phyloP scores from a whole-genome alignment of 768 basidiomycete species.

The Rhodotorula taiwanensis region DNA sequence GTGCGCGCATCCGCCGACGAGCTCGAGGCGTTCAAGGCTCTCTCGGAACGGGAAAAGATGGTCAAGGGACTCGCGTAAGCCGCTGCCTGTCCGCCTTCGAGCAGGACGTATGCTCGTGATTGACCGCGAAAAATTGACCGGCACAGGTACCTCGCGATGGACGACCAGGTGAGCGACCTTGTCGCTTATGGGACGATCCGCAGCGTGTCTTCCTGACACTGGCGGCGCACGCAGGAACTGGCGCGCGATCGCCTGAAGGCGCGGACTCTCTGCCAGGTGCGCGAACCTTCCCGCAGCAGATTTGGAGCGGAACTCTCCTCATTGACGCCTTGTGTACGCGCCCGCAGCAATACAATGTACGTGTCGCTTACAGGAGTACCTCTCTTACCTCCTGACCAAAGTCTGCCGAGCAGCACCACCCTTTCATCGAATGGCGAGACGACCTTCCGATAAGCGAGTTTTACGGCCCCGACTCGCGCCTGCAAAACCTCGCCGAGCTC shows the following conservation, averaged over 20 bases:
- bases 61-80: neutral
- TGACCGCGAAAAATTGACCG: too few relatives aligned
- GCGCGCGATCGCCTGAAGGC: neutral
- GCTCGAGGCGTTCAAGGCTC: neutral
- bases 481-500: conserved; percentile 32
- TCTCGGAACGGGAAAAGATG: conserved; percentile 2
- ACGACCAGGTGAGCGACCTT: neutral
- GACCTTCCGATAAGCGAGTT: neutral
- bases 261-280: neutral
- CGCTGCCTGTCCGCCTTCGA: too few relatives aligned
- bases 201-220: neutral
- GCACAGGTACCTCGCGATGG: conserved; percentile 1
- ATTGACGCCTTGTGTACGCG: too few relatives aligned
- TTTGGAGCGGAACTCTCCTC: neutral
- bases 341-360: conserved; percentile 9
- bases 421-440: neutral
- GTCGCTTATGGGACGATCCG: neutral
- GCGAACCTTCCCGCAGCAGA: neutral
- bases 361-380: too few relatives aligned
- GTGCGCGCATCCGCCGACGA: neutral
- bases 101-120: too few relatives aligned
- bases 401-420: neutral
- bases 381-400: neutral
- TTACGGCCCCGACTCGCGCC: conserved; percentile 29
- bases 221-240: neutral